phyloP scores from a whole-genome alignment of 202 grass and related monocot species.

The Tripidium arundinaceum region DNA sequence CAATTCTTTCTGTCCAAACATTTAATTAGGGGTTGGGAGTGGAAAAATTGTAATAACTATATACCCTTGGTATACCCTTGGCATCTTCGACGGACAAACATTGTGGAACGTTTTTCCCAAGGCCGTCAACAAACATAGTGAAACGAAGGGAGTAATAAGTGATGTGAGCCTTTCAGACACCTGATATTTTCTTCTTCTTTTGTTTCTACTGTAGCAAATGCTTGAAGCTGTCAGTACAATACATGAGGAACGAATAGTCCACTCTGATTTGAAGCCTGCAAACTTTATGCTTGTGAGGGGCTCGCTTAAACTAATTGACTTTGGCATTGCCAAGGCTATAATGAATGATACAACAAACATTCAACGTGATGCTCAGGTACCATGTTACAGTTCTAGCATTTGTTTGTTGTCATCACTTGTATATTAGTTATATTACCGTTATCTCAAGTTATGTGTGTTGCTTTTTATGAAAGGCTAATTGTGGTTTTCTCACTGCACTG shows the following conservation, averaged over 20 bases:
- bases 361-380: slow-evolving; percentile 90
- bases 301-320: slow-evolving; percentile 83
- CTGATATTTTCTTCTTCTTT: neutral
- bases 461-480: slow-evolving; percentile 17
- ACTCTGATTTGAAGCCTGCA: slow-evolving; percentile 94
- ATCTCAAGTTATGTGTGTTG: neutral
- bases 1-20: neutral
- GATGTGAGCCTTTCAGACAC: neutral
- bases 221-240: slow-evolving; percentile 96
- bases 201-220: slow-evolving; percentile 78
- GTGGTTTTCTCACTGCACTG: slow-evolving; percentile 9
- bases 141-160: neutral
- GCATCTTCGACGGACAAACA: neutral
- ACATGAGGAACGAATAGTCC: slow-evolving; percentile 84
- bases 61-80: no score
- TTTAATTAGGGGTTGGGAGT: neutral
- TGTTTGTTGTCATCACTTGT: slow-evolving; percentile 6
- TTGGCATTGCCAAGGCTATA: slow-evolving; percentile 98
- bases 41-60: neutral
- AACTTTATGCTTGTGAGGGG: slow-evolving; percentile 88
- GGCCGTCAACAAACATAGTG: neutral
- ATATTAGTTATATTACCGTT: slow-evolving; percentile 12
- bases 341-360: slow-evolving; percentile 96
- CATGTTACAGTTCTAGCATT: neutral
- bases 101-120: neutral